These are phyloP conservation scores for Hypoxylon sp. DNA, from an alignment of 2,329 filamentous ascomycete species.

Conservation along the genomic window DNA sequence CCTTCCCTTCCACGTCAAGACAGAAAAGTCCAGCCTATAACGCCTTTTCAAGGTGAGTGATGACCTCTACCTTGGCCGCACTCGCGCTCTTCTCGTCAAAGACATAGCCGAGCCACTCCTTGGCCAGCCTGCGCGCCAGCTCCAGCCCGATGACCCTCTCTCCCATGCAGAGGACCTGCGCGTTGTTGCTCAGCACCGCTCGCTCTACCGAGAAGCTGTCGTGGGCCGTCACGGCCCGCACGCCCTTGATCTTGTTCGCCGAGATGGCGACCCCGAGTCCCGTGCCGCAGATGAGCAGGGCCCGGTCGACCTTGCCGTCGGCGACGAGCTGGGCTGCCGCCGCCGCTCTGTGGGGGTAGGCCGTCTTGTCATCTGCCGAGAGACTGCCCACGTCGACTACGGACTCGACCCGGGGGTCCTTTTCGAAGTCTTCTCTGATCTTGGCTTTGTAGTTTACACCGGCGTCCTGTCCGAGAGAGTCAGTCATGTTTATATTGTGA, in stretches of 20 bases:
- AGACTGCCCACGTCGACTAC: constrained; percentile 79
- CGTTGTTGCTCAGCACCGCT: constrained; percentile 82
- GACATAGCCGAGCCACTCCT: constrained; percentile 84
- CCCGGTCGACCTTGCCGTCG: constrained; percentile 74
- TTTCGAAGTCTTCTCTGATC: constrained; percentile 76
- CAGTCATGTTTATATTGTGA: constrained; percentile 5
- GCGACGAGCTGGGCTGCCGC: constrained; percentile 71
- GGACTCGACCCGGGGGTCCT: constrained; percentile 70
- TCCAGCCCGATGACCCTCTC: constrained; percentile 85
- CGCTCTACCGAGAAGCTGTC: constrained; percentile 86
- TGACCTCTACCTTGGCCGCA: constrained; percentile 55
- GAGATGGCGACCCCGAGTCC: constrained; percentile 86
- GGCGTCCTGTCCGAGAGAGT: constrained; percentile 64
- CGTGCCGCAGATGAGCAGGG: constrained; percentile 84
- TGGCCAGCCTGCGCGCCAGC: constrained; percentile 76
- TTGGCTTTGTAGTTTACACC: constrained; percentile 80
- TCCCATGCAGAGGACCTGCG: constrained; percentile 86
- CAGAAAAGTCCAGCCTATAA: constrained; percentile 1
- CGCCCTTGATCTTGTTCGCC: constrained; percentile 87
- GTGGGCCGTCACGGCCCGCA: constrained; percentile 88
- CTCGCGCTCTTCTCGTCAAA: constrained; percentile 72
- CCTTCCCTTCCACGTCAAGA: neutral
- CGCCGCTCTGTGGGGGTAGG: constrained; percentile 82
- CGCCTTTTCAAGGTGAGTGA: constrained; percentile 49
- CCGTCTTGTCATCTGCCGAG: constrained; percentile 73